phyloP scores from a whole-genome alignment of 106 monocot species.

The Agapanthus africanus region DNA sequence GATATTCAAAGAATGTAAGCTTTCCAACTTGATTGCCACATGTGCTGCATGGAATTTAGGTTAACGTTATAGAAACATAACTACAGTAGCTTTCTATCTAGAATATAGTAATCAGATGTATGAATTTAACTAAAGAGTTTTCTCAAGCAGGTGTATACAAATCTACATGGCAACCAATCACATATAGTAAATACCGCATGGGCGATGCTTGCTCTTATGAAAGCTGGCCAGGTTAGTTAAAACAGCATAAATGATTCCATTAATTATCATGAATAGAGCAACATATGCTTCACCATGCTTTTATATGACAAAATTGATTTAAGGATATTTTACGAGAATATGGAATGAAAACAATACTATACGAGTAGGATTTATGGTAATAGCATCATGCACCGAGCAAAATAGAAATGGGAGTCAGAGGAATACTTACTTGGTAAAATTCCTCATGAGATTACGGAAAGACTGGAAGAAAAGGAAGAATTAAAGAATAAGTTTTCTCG shows the following conservation, averaged over 20 bases:
- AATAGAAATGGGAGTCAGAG: neutral
- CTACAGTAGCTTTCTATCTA: neutral
- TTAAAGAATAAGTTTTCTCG: no score
- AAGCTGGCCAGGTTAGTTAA: constrained; percentile 46
- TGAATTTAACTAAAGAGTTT: neutral
- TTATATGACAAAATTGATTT: neutral
- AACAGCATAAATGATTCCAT: no score
- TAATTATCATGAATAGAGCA: no score
- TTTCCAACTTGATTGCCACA: neutral
- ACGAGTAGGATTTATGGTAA: neutral
- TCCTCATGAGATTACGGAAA: no score
- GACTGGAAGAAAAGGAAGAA: no score
- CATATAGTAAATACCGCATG: constrained; percentile 55
- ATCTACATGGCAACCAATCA: constrained; percentile 32
- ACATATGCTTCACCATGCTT: neutral
- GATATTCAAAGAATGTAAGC: no score
- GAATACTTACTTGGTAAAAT: no score
- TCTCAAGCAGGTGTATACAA: constrained; percentile 37
- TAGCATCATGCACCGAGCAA: neutral
- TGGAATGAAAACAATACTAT: no score
- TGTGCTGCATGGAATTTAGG: neutral
- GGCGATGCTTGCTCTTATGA: constrained; percentile 50
- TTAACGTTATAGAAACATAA: neutral
- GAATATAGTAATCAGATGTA: neutral
- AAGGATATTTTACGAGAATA: no score